Percentiles rank a stretch among this genome's conserved stretches.
phyloP scores from a whole-genome alignment of 2,329 filamentous ascomycete species.

The Pyrenochaeta sp. region DNA sequence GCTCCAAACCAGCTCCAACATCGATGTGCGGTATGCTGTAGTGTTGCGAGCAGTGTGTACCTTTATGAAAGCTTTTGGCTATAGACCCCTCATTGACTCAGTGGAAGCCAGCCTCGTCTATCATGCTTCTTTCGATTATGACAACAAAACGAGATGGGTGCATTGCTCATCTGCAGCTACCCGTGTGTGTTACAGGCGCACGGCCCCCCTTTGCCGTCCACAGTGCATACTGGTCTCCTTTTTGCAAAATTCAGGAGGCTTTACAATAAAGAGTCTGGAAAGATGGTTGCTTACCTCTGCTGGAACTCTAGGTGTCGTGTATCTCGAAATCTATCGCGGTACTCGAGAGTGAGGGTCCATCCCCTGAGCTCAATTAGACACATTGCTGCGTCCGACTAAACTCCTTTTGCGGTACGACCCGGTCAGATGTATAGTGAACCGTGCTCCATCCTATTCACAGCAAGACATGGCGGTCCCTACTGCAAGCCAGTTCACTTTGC shows the following conservation, averaged over 20 bases:
- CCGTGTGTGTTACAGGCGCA: constrained; percentile 41
- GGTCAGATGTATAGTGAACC: no score
- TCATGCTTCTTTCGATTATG: constrained; percentile 24
- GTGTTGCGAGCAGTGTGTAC: no score
- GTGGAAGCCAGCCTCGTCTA: constrained; percentile 10
- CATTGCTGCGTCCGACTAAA: not conserved
- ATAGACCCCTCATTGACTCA: no score
- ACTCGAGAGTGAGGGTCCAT: constrained; percentile 31
- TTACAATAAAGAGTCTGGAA: constrained; percentile 18
- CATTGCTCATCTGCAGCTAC: constrained; percentile 37
- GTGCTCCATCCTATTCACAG: not conserved
- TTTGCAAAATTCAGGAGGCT: constrained; percentile 21
- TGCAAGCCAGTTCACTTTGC: constrained; percentile 20
- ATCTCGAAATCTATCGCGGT: no score
- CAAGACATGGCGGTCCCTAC: constrained; percentile 17
- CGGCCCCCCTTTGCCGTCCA: constrained; percentile 30
- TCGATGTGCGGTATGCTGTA: no score
- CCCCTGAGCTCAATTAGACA: constrained; percentile 7
- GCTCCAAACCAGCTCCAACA: no score
- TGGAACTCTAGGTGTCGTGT: no score
- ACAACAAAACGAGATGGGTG: constrained; percentile 33
- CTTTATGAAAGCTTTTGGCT: no score
- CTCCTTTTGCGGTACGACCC: no score
- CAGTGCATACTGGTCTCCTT: constrained; percentile 43
- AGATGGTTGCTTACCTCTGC: no score